These are phyloP conservation scores for Phaeosphaeriaceae sp. DNA, from an alignment of 2,329 filamentous ascomycete genomes.

Conservation along the genomic window DNA sequence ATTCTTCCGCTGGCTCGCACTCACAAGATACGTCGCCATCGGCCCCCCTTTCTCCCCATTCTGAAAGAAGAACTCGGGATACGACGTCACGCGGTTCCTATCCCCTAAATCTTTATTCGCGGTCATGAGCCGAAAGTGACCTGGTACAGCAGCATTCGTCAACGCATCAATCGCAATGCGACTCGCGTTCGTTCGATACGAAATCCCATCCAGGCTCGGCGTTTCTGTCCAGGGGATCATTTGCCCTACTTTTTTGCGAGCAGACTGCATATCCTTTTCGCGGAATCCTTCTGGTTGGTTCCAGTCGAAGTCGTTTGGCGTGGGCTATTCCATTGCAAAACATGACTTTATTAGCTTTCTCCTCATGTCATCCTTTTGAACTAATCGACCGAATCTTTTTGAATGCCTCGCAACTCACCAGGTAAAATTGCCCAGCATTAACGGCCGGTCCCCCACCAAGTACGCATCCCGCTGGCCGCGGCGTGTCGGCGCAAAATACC, in stretches of 20 bases:
- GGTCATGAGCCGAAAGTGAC: slow-evolving; percentile 66
- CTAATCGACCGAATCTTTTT: too few species aligned
- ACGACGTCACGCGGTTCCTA: slow-evolving; percentile 64
- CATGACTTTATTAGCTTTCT: too few species aligned
- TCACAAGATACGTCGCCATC: slow-evolving; percentile 70
- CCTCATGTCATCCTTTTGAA: too few species aligned
- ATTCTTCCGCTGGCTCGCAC: slow-evolving; percentile 62
- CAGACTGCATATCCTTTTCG: slow-evolving; percentile 61
- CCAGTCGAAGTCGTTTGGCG: slow-evolving; percentile 67
- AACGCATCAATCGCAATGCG: slow-evolving; percentile 64
- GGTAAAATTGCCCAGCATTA: slow-evolving; percentile 69
- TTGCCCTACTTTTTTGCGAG: slow-evolving; percentile 65
- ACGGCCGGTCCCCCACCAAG: slow-evolving; percentile 69
- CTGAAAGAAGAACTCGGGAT: slow-evolving; percentile 68
- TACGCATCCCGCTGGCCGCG: slow-evolving; percentile 70
- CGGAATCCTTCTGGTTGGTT: slow-evolving; percentile 67
- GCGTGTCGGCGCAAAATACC: slow-evolving; percentile 62
- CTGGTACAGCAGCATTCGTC: slow-evolving; percentile 37
- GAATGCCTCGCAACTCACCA: too few species aligned
- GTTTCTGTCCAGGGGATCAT: slow-evolving; percentile 69
- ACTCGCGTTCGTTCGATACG: slow-evolving; percentile 68
- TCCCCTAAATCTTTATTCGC: slow-evolving; percentile 62
- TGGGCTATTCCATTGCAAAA: slow-evolving; percentile 51
- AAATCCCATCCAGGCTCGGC: slow-evolving; percentile 67
- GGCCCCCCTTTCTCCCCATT: slow-evolving; percentile 70